A percentile compares a stretch with the other conserved stretches of the same genome.
These are phyloP conservation scores for Chaetomidium leptoderma DNA, from an alignment of 495 filamentous ascomycete species.

Conservation along the genomic window DNA sequence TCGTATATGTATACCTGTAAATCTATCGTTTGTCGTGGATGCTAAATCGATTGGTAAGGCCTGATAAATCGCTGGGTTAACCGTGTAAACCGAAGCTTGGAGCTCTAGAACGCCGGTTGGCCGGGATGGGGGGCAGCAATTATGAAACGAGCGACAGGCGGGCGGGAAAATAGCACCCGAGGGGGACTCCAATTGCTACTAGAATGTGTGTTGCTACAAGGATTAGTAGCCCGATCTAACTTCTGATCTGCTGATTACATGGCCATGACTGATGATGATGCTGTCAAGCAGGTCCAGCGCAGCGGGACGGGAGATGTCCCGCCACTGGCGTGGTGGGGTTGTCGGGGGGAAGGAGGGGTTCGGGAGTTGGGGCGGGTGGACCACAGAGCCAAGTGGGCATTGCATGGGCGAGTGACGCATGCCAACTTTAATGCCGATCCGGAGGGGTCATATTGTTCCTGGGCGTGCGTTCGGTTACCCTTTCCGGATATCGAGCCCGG, in stretches of 20 bases:
- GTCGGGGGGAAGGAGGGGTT: conserved; percentile 14
- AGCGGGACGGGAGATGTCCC: background rate
- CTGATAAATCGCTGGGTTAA: conserved; percentile 3
- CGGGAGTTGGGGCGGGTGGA: conserved; percentile 19
- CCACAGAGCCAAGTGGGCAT: background rate
- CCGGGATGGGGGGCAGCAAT: background rate
- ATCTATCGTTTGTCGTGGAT: background rate
- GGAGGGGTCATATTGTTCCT: conserved; percentile 15
- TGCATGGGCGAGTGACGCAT: conserved; percentile 7
- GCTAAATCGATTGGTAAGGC: background rate
- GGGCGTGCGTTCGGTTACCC: background rate
- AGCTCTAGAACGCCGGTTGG: background rate
- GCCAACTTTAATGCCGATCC: conserved; percentile 4
- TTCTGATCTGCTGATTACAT: background rate
- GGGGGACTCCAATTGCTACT: background rate
- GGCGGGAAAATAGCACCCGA: conserved; percentile 9
- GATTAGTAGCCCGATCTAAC: background rate
- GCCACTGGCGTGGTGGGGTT: too few species aligned
- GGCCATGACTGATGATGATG: background rate
- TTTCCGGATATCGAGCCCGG: conserved; percentile 7
- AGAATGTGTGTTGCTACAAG: background rate
- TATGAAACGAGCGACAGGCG: background rate
- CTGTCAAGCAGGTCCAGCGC: background rate
- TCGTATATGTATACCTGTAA: background rate
- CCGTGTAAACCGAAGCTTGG: background rate